A percentile compares a stretch with the other conserved stretches of the same genome.
phyloP scores from a whole-genome alignment of 306 rosid genomes.

The Oxytropis ochrocephala region DNA sequence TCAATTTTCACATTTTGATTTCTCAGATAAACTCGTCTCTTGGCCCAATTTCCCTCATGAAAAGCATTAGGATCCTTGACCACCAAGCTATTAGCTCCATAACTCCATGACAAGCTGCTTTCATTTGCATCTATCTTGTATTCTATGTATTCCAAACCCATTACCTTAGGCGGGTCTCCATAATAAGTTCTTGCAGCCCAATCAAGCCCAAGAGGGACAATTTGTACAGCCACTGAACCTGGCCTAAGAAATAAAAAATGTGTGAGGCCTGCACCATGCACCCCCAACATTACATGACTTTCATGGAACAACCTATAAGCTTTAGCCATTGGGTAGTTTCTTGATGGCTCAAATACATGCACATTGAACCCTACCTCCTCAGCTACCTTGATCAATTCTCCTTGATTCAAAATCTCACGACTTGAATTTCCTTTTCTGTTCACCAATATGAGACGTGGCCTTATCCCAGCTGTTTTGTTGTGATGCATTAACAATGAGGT shows the following conservation, averaged over 20 bases:
- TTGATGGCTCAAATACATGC: constrained; percentile 20
- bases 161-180: not conserved
- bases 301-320: constrained; percentile 14
- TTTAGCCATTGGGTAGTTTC: not conserved
- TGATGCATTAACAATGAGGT: not conserved
- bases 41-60: not conserved
- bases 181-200: constrained; percentile 32
- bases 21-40: constrained; percentile 9
- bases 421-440: not conserved
- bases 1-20: constrained; percentile 24
- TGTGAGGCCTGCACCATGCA: constrained; percentile 54
- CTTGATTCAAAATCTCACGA: constrained; percentile 23
- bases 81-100: constrained; percentile 25
- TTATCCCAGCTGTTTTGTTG: not conserved
- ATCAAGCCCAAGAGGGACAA: constrained; percentile 39
- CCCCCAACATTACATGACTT: constrained; percentile 40
- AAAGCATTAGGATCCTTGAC: constrained; percentile 10
- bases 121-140: constrained; percentile 28
- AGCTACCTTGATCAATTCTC: not conserved
- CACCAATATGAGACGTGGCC: constrained; percentile 19
- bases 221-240: constrained; percentile 33
- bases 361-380: constrained; percentile 37
- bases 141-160: constrained; percentile 31
- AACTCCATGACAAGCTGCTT: constrained; percentile 20
- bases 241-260: constrained; percentile 28